Percentiles rank a stretch among this genome's conserved stretches.
These are phyloP conservation scores for Nakazawaea wyomingensis DNA, from an alignment of 805 yeast species.

Conservation along the genomic window DNA sequence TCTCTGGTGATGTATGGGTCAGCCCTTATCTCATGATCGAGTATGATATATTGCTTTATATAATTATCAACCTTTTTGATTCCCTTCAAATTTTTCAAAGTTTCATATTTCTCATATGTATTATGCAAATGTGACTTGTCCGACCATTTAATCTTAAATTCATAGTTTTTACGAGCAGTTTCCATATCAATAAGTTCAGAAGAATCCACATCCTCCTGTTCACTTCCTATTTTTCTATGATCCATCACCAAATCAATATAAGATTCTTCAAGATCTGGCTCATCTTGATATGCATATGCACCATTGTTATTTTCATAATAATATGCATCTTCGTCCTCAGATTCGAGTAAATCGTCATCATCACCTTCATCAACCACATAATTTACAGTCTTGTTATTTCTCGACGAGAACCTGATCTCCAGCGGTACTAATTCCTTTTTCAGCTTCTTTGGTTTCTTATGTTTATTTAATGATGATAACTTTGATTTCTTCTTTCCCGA, in stretches of 20 bases:
- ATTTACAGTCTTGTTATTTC: conserved; percentile 68
- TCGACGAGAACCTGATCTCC: conserved; percentile 72
- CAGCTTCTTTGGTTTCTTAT: conserved; percentile 15
- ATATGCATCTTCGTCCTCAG: conserved; percentile 31
- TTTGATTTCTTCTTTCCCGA: conserved; percentile 21
- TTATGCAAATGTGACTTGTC: conserved; percentile 88
- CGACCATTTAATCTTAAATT: conserved; percentile 76
- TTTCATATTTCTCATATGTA: conserved; percentile 78
- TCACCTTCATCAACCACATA: conserved; percentile 69
- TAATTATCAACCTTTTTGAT: conserved; percentile 85
- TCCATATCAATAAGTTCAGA: conserved; percentile 25
- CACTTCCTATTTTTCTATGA: conserved; percentile 39
- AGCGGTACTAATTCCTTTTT: conserved; percentile 23
- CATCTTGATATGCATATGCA: conserved; percentile 16
- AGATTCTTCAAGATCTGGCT: conserved; percentile 17
- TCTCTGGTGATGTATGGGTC: conserved; percentile 85
- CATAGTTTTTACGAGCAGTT: conserved; percentile 28
- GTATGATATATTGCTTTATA: conserved; percentile 67
- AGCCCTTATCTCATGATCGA: conserved; percentile 68
- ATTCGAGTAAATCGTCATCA: conserved; percentile 46
- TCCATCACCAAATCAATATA: conserved; percentile 42
- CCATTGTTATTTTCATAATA: conserved; percentile 17
- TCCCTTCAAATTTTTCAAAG: conserved; percentile 57
- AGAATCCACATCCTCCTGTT: conserved; percentile 27
- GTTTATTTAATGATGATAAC: conserved; percentile 16